Conservation (phyloP, 139 green algal genomes). For the Diplosphaera chodatii region DNA sequence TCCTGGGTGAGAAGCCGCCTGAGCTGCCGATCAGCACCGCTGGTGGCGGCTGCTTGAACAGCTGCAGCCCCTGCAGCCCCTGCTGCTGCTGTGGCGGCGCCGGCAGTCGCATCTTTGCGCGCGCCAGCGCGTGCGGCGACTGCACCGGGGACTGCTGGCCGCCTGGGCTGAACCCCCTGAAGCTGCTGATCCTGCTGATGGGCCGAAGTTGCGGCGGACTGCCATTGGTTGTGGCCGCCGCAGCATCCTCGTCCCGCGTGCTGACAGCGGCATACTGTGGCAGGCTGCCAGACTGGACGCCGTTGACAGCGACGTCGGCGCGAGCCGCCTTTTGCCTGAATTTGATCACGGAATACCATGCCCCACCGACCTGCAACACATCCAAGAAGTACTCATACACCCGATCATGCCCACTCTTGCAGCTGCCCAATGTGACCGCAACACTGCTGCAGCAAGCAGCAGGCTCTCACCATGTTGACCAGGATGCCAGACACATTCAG, state of each 20-base stretch:
- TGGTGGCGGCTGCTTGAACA: neutral
- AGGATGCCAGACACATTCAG: constrained; percentile 50
- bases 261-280: neutral
- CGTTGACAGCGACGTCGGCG: too few species aligned
- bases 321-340: neutral
- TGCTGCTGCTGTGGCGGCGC: neutral
- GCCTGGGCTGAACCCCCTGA: neutral
- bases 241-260: neutral
- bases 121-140: neutral
- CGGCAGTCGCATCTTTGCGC: neutral
- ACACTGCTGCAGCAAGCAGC: too few species aligned
- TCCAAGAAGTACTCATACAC: too few species aligned
- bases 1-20: neutral
- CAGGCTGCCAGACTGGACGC: too few species aligned
- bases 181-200: neutral
- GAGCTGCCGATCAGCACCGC: too few species aligned
- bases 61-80: neutral
- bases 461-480: constrained; percentile 30
- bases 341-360: neutral
- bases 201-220: too few species aligned
- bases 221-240: too few species aligned
- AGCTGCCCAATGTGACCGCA: too few species aligned
- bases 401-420: too few species aligned
- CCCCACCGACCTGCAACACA: too few species aligned
- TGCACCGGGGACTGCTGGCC: too few species aligned